Base-by-base conservation (phyloP, 257 asterid species). In the Petunia secreta region DNA sequence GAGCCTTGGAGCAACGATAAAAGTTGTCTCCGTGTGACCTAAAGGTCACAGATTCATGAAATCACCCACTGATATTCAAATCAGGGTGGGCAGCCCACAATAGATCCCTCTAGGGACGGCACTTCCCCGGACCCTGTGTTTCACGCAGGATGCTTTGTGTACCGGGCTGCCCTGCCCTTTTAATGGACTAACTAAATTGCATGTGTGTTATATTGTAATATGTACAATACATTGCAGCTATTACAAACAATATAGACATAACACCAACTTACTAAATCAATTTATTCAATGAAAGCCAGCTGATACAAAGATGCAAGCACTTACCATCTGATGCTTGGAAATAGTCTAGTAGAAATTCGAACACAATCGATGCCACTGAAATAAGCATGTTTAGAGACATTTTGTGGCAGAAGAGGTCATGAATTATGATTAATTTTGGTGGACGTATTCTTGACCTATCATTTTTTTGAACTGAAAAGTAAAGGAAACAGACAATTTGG, bases 301-400 rank as follows among this genome's bases (percentile, higher is more conserved):
- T 69, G 41, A 1, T 34, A 10, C 16, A 69, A 69, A 69, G 76
- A 69, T 46, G 10, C 16, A 69, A 69, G 11, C 58, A 69, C 77
- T 46, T 44, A 41, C 41, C 76, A 69, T 46, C 25, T 25, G 77
- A 69, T 71, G 4, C 46, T 71, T 48, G 6, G 2, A 48, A 48
- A 57, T 71, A 71, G n/a, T 6, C 3, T 5, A 34, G 60, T 11
- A 34, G 60, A 48, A 10, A 25, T 71, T 69, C 38, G 44, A 11
- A 71, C 44, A 48, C 3, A 48, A 48, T 9, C 25, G 34, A 16
- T 71, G 77, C 9, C 41, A 69, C 55, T 8, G 55, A 43, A 50
- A n/a, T 16, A 68, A 16, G 34, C 60, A 71, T 48, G 43, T 71
- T 34, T 2, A 71, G 60, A 50, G 60, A 71, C 5, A 36, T 9